Evolutionary conservation across 176 grass and related monocot genomes (phyloP).

Genomic region (Avena insularis): DNA sequence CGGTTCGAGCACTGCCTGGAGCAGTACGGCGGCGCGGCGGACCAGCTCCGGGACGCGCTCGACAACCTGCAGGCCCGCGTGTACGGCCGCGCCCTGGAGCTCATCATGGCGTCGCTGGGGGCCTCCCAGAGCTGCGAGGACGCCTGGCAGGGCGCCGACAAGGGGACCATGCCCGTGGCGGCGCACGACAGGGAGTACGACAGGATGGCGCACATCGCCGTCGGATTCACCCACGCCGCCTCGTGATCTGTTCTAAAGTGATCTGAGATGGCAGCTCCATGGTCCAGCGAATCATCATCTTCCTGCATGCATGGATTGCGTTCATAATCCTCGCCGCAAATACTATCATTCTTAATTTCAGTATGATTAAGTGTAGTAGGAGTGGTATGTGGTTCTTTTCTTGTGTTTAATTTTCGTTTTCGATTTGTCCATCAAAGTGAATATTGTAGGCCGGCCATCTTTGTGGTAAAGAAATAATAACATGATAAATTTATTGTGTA

Average conservation of each 20-base stretch:
- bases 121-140: slow-evolving; percentile 65
- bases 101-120: slow-evolving; percentile 45
- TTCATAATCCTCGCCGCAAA: not conserved
- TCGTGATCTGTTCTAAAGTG: slow-evolving; percentile 13
- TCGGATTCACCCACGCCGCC: slow-evolving; percentile 59
- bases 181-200: slow-evolving; percentile 65
- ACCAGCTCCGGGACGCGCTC: slow-evolving; percentile 61
- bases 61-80: slow-evolving; percentile 58
- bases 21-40: slow-evolving; percentile 54
- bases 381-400: not conserved
- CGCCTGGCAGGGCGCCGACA: slow-evolving; percentile 39
- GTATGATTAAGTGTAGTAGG: not conserved
- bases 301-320: not conserved
- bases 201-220: slow-evolving; percentile 52
- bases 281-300: not conserved
- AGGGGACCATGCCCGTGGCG: slow-evolving; percentile 28
- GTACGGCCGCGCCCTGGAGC: slow-evolving; percentile 57
- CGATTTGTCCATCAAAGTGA: not conserved
- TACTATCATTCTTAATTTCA: not conserved
- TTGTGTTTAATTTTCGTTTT: not conserved
- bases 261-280: not conserved
- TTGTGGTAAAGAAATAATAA: not conserved
- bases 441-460: not conserved
- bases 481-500: too few species aligned
- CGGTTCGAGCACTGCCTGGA: slow-evolving; percentile 59